Base-by-base conservation (phyloP, 495 filamentous ascomycete species). In the Trypethelium eluteriae region DNA sequence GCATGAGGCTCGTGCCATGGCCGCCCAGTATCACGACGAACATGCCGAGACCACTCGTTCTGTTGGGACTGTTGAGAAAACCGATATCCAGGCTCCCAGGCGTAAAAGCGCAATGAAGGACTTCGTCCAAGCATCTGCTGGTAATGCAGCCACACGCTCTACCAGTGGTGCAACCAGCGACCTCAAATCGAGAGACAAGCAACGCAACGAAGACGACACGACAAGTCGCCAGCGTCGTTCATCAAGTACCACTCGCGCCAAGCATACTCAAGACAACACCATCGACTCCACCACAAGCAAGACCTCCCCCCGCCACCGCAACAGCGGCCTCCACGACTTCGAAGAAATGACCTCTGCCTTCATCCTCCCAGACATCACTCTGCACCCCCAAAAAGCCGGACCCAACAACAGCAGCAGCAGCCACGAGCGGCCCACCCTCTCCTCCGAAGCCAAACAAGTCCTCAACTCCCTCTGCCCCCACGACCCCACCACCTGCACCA, bases 301-400 rank as follows among this genome's bases (percentile, higher is more conserved):
- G 70, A 73, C 75, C 53, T 71, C 72, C 18, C 70, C 69, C 63
- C 74, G 75, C 63, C 74, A 75, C 59, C 71, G 71, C 34, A 69
- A 72, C 36, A 70, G 70, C 41, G 70, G 66, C 38, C 62, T 77
- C 62, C 83, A 86, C 12, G 85, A 89, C 64, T 62, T 77, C 61
- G 85, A 87, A 16, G 86, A 89, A 65, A 87, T 91, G 86, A 93
- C 90, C 0, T 93, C 90, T n/a, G 89, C 87, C 11, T 90, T 92
- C 74, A 88, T 89, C 65, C 71, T 89, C 34, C 86, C 86, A 36
- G 87, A 90, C 67, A 88, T 89, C 68, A 88, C 85, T 3, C 62
- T 77, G 11, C 59, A 72, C 50, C 62, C 46, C 39, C 61, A 47
- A 18, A 49, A 47, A 12, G 25, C n/a, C 38, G 34, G 35, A 3